Evolutionary conservation across 495 filamentous ascomycete species (phyloP).

Genomic region (Parachaetomium inaequale): DNA sequence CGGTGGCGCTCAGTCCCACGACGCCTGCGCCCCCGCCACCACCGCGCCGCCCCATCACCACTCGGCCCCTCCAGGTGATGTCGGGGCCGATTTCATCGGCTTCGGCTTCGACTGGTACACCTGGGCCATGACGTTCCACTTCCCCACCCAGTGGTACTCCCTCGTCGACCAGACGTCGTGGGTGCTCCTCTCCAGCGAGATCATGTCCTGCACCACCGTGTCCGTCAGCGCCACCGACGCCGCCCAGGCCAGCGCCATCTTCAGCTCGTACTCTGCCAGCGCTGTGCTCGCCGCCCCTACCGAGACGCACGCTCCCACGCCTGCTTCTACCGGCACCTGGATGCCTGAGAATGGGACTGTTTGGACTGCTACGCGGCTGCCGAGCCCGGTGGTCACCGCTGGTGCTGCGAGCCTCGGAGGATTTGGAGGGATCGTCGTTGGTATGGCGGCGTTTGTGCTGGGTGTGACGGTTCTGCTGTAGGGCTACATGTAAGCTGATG

Average conservation of each 20-base stretch:
- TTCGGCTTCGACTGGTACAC: constrained; percentile 6
- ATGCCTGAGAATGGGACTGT: not conserved
- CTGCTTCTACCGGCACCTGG: not conserved
- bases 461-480: not conserved
- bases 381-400: not conserved
- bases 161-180: not conserved
- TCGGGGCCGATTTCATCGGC: not conserved
- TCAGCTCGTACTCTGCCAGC: not conserved
- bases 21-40: not conserved
- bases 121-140: constrained; percentile 1
- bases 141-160: not conserved
- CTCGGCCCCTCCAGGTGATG: not conserved
- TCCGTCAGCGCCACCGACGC: constrained; percentile 6
- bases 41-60: not conserved
- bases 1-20: not conserved
- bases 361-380: not conserved
- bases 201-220: not conserved
- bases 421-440: not conserved
- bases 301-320: not conserved
- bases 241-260: constrained; percentile 1
- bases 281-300: not conserved
- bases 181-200: not conserved
- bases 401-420: not conserved
- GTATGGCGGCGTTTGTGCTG: not conserved
- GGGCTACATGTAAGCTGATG: not conserved